These are phyloP conservation scores for Penicillium arizonense DNA, from an alignment of 495 filamentous ascomycete genomes.

Conservation along the genomic window DNA sequence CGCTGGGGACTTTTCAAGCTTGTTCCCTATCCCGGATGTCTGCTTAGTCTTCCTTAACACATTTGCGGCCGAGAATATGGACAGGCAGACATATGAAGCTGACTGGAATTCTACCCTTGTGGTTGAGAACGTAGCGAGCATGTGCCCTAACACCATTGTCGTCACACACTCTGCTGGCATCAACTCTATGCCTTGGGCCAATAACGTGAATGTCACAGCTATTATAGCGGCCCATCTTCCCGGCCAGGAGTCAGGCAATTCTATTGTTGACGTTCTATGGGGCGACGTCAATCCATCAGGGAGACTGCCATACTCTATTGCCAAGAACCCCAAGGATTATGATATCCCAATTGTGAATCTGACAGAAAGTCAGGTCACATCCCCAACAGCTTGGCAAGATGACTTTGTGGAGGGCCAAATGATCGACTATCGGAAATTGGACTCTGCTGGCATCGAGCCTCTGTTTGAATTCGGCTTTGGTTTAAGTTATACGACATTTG, in stretches of 20 bases:
- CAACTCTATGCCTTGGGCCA: constrained; percentile 56
- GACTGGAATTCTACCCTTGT: constrained; percentile 51
- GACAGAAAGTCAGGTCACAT: no score
- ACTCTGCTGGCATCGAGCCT: constrained; percentile 53
- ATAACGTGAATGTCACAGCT: constrained; percentile 62
- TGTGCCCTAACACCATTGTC: constrained; percentile 61
- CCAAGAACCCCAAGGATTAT: constrained; percentile 60
- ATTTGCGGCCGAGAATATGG: constrained; percentile 54
- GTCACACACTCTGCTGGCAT: constrained; percentile 61
- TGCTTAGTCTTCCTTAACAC: constrained; percentile 62
- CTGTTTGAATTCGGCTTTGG: constrained; percentile 68
- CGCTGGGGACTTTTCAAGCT: constrained; percentile 38
- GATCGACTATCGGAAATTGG: constrained; percentile 67
- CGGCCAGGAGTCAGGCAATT: constrained; percentile 57
- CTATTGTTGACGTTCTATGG: constrained; percentile 58
- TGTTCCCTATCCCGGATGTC: constrained; percentile 49
- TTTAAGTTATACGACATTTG: constrained; percentile 62
- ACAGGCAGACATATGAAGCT: constrained; percentile 45
- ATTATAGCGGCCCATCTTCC: constrained; percentile 58
- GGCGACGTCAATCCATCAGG: constrained; percentile 58
- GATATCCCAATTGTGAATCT: neutral
- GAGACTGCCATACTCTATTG: constrained; percentile 70
- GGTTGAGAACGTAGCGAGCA: constrained; percentile 52
- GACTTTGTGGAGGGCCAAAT: constrained; percentile 61
- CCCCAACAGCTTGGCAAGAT: constrained; percentile 44